Base-by-base conservation (phyloP, 2,329 filamentous ascomycete genomes). In the Pseudogymnoascus sp. region DNA sequence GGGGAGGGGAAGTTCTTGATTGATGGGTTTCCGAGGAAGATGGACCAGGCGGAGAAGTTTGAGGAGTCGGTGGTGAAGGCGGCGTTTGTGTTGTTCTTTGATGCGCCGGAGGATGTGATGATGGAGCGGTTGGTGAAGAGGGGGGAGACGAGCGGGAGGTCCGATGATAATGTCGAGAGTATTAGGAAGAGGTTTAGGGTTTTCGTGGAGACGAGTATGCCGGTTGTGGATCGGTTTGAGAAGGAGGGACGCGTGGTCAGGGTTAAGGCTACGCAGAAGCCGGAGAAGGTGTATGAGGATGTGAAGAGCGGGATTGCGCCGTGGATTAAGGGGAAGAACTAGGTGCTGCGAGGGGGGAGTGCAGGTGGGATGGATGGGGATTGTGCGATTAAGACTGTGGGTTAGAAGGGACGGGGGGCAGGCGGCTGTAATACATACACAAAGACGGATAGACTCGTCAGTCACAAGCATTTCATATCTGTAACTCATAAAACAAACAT, bases 151-250 rank as follows among this genome's bases (percentile, higher is more conserved):
- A 92, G 89, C 72, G 94, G 94, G 42, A 84, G 94, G 67, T 80
- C 88, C 60, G 94, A 99, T 76, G 94, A 99, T 78, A 99, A 99
- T 74, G 88, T 86, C 62, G 94, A 96, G 77, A 92, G 87, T 72
- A 99, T 97, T 75, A 88, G 90, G 79, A 99, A 99, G 87, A 85
- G 94, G 63, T 99, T 99, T 82, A 87, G 86, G 73, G 92, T 89
- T 3, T 99, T 97, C 73, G 80, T 95, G 70, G 92, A 97, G 77
- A 96, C 92, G 2, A 96, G 91, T 78, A 97, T 97, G 93, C 94
- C 94, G 25, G 94, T 97, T 55, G 91, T 99, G 62, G 83, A 96
- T 69, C 85, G 91, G 74, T 97, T 89, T 75, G 86, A 88, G 72
- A 80, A 81, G 70, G 80, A 92, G 77, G 86, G 84, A 69, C 87